Percentiles rank a stretch among this genome's conserved stretches.
Evolutionary conservation across 306 rosid species (phyloP).

Genomic region (Coriaria nepalensis): DNA sequence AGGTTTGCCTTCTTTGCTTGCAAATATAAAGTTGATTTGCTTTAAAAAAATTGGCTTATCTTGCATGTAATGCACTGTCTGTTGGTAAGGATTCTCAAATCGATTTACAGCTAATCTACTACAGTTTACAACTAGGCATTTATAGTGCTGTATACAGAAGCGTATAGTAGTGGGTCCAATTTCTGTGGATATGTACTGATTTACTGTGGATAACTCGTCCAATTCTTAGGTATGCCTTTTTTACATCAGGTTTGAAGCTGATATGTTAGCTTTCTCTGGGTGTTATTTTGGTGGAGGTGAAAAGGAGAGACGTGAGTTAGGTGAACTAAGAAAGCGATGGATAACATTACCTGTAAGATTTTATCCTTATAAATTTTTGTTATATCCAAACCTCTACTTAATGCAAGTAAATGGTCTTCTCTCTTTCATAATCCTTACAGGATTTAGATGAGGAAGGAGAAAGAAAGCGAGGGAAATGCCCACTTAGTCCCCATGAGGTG

Average conservation of each 20-base stretch:
- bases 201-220: conserved; percentile 12
- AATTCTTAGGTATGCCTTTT: conserved; percentile 18
- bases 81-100: no score
- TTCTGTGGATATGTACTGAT: no score
- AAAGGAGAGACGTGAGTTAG: conserved; percentile 77
- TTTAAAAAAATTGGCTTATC: no score
- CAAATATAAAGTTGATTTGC: conserved; percentile 4
- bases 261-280: conserved; percentile 99
- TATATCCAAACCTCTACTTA: no score
- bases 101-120: no score
- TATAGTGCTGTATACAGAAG: no score
- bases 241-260: conserved; percentile 86
- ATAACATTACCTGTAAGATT: conserved; percentile 87
- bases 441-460: conserved; percentile 80
- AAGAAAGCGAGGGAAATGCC: conserved; percentile 96
- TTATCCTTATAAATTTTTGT: no score
- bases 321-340: conserved; percentile 98
- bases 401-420: conserved; percentile 1
- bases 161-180: no score
- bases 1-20: conserved; percentile 40
- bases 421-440: conserved; percentile 28
- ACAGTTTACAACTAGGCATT: no score
- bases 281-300: conserved; percentile 99
- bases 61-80: no score
- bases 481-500: conserved; percentile 89